A percentile compares a stretch with the other conserved stretches of the same genome.
phyloP scores from a whole-genome alignment of 2,329 filamentous ascomycete genomes.

The Colletotrichum eremochloae region DNA sequence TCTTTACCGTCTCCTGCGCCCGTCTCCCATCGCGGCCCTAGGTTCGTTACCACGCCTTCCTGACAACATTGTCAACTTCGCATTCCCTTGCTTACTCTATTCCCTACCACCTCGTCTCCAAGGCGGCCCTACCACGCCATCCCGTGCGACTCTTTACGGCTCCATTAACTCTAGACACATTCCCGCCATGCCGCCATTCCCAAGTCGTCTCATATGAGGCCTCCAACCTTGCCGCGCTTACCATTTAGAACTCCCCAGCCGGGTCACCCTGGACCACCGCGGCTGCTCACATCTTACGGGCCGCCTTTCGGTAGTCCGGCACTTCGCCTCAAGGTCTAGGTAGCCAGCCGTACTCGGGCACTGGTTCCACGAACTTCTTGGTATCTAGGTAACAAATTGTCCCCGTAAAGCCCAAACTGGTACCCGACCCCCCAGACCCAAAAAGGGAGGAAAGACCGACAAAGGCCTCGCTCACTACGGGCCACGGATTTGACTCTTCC shows the following conservation, averaged over 20 bases:
- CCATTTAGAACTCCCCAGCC: background rate
- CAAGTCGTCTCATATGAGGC: background rate
- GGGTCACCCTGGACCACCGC: slow-evolving; percentile 12
- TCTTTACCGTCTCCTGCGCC: background rate
- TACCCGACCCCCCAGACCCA: background rate
- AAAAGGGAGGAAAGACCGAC: background rate
- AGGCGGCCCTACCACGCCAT: background rate
- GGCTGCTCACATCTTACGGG: background rate
- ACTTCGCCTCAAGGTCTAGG: slow-evolving; percentile 11
- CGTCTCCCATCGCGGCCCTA: background rate
- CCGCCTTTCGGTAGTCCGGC: slow-evolving; percentile 13
- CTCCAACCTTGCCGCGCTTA: slow-evolving; percentile 12
- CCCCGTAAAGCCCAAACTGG: background rate
- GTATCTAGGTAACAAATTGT: slow-evolving; percentile 11
- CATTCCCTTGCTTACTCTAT: background rate
- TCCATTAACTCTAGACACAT: slow-evolving; percentile 7
- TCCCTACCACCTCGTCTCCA: background rate
- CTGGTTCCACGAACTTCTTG: background rate
- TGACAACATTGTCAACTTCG: background rate
- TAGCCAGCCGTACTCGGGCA: slow-evolving; percentile 7
- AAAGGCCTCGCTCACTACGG: background rate
- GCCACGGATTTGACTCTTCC: background rate
- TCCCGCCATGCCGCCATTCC: slow-evolving; percentile 11
- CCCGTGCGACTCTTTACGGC: background rate
- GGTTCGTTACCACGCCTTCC: slow-evolving; percentile 6